Evolutionary conservation across 208 protist genomes (phyloP).

Genomic region (Leishmania arabica): DNA sequence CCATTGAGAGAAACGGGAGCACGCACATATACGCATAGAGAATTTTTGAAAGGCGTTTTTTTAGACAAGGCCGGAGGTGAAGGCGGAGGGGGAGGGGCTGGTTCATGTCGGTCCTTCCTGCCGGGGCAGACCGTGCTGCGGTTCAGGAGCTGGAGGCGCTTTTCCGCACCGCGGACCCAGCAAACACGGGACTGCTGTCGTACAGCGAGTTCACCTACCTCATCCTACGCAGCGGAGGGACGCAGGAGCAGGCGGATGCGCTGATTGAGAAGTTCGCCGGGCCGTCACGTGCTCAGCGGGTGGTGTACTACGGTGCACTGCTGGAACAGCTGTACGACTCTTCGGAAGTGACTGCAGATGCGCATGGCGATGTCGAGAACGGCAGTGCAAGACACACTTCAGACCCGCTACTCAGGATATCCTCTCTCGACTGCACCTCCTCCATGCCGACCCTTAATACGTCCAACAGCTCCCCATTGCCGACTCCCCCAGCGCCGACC

Average conservation of each 20-base stretch:
- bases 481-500: conserved; percentile 5
- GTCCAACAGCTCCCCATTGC: conserved; percentile 14
- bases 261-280: conserved; percentile 33
- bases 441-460: neutral
- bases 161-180: conserved; percentile 26
- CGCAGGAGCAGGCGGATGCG: conserved; percentile 36
- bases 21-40: conserved; percentile 24
- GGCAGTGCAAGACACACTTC: neutral
- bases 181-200: conserved; percentile 26
- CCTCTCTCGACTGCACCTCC: neutral
- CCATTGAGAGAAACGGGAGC: neutral
- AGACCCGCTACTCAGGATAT: neutral
- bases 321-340: conserved; percentile 28
- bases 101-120: conserved; percentile 4
- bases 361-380: neutral
- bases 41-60: neutral
- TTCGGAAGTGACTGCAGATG: neutral
- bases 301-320: conserved; percentile 30
- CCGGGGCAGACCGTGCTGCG: conserved; percentile 6
- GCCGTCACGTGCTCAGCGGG: conserved; percentile 12
- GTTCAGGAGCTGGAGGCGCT: conserved; percentile 29
- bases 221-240: conserved; percentile 33
- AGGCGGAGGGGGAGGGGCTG: neutral
- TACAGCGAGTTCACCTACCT: conserved; percentile 39
- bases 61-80: neutral